phyloP scores from a whole-genome alignment of 169 alveolate genomes.

The Eimeria sp. region DNA sequence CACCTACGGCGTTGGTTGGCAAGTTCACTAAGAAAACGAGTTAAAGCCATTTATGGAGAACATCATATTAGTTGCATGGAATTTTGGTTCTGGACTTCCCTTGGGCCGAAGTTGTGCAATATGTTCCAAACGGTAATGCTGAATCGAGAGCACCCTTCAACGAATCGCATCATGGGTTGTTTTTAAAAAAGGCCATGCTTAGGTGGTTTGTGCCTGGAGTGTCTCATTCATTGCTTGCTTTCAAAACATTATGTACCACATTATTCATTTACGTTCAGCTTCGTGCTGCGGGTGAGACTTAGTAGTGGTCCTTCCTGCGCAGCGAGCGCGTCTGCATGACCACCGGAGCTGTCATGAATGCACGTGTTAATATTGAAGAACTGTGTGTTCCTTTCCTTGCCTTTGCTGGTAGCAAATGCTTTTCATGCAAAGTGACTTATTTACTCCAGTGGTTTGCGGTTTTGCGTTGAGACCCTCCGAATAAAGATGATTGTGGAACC shows the following conservation, averaged over 20 bases:
- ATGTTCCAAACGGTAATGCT: neutral
- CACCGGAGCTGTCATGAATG: neutral
- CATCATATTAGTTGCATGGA: neutral
- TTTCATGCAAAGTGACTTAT: neutral
- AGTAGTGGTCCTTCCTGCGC: neutral
- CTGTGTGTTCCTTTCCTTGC: neutral
- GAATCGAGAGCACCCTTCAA: neutral
- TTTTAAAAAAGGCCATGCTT: neutral
- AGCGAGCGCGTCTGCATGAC: slow-evolving; percentile 7
- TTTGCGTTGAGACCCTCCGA: neutral
- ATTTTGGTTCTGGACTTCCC: neutral
- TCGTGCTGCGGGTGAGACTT: neutral
- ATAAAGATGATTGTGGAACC: neutral
- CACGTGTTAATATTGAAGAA: neutral
- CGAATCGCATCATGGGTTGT: neutral
- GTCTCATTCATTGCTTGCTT: neutral
- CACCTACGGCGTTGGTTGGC: neutral
- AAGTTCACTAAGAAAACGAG: neutral
- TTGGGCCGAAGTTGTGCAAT: neutral
- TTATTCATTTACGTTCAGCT: neutral
- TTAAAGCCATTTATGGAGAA: neutral
- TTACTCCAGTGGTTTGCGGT: neutral
- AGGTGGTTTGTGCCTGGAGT: neutral
- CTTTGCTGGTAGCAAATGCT: neutral
- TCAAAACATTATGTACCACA: neutral